Percentiles rank a stretch among this genome's conserved stretches.
These are phyloP conservation scores for Yamadazyma atmosphaerica DNA, from an alignment of 1,139 yeast genomes.

Conservation along the genomic window DNA sequence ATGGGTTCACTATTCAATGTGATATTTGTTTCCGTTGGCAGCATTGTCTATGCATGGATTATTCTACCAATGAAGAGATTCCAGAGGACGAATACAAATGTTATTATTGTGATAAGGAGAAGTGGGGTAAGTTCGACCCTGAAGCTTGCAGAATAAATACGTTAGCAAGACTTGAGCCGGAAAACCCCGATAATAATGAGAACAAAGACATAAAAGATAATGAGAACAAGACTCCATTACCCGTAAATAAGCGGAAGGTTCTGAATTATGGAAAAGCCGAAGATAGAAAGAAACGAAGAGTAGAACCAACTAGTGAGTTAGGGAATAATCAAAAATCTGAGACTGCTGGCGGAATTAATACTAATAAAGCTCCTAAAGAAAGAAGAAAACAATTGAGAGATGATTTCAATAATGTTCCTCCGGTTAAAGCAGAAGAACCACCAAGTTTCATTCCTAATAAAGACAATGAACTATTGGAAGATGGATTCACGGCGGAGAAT, in stretches of 20 bases:
- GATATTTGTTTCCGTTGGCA: slow-evolving; percentile 93
- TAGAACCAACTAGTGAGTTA: slow-evolving; percentile 1
- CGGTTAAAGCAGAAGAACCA: slow-evolving; percentile 7
- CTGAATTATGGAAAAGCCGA: slow-evolving; percentile 10
- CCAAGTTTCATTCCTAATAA: slow-evolving; percentile 32
- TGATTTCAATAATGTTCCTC: slow-evolving; percentile 16
- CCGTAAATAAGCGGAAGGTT: slow-evolving; percentile 9
- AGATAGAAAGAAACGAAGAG: slow-evolving; percentile 11
- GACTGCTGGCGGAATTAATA: not conserved
- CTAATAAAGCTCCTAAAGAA: slow-evolving; percentile 8
- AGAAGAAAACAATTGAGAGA: slow-evolving; percentile 16
- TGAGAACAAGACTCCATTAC: slow-evolving; percentile 8
- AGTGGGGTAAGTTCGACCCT: slow-evolving; percentile 54
- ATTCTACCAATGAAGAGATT: slow-evolving; percentile 66
- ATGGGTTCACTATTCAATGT: slow-evolving; percentile 93
- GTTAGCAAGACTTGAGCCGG: slow-evolving; percentile 33
- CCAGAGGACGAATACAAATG: slow-evolving; percentile 83
- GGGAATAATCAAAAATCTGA: not conserved
- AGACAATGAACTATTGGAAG: slow-evolving; percentile 40
- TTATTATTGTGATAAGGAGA: slow-evolving; percentile 66
- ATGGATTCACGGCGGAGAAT: slow-evolving; percentile 46
- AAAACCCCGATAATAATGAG: slow-evolving; percentile 11
- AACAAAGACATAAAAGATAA: slow-evolving; percentile 10
- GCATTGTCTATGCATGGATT: slow-evolving; percentile 87
- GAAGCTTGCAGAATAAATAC: slow-evolving; percentile 35